phyloP scores from a whole-genome alignment of 1,284 basidiomycete species.

The Mrakiaceae sp. region DNA sequence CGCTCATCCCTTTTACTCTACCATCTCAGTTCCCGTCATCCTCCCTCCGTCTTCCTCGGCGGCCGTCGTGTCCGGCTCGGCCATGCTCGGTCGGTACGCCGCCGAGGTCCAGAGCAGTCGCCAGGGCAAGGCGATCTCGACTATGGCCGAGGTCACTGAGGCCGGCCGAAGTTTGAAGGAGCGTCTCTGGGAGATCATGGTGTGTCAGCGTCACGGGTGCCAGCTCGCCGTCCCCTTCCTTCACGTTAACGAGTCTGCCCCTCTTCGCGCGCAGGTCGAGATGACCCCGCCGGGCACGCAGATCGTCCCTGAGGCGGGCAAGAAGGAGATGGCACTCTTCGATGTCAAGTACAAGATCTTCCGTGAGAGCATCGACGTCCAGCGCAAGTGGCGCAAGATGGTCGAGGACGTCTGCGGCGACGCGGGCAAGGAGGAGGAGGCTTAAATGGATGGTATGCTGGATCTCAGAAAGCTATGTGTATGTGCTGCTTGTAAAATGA shows the following conservation, averaged over 20 bases:
- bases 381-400: constrained; percentile 40
- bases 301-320: constrained; percentile 50
- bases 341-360: constrained; percentile 94
- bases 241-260: neutral
- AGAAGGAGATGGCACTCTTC: constrained; percentile 58
- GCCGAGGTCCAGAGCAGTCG: constrained; percentile 44
- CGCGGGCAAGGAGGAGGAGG: neutral
- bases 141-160: constrained; percentile 39
- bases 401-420: constrained; percentile 6
- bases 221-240: neutral
- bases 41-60: constrained; percentile 65
- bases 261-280: constrained; percentile 46
- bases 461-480: no score
- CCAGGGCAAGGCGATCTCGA: constrained; percentile 28
- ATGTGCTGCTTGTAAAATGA: no score
- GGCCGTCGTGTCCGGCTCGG: constrained; percentile 82
- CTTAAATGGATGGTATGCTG: neutral
- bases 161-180: constrained; percentile 48
- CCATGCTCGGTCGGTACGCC: constrained; percentile 86
- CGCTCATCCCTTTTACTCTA: no score
- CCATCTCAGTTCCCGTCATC: constrained; percentile 54
- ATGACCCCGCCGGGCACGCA: constrained; percentile 81
- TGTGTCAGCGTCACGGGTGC: constrained; percentile 27
- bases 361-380: constrained; percentile 72
- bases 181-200: constrained; percentile 87